Evolutionary conservation across 2,329 filamentous ascomycete species (phyloP), one percentile per base, ranked within the genome.

Genomic region (Trichoderma arundinaceum): DNA sequence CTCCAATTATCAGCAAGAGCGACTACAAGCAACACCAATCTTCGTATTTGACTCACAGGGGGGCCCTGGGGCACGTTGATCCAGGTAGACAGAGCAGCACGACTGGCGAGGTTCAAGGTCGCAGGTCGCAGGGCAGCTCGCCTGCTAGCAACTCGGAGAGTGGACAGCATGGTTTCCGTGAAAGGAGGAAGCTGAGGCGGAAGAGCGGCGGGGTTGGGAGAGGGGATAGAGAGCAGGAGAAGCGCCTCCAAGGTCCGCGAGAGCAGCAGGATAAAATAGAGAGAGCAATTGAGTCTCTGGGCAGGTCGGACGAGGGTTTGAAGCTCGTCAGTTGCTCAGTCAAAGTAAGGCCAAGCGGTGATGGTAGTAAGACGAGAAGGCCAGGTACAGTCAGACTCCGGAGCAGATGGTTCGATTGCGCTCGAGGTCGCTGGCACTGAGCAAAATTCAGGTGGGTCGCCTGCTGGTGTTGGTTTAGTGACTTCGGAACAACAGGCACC

Each of bases 1-100:
- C 68, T 28, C 32, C 52, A 60, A 69, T 70, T 70, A 74, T 72
- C 64, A 57, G 44, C n/a, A 19, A 49, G 8, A n/a, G 35, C 13
- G n/a, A 32, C 33, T 13, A n/a, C 32, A 19, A 38, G 15, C 13
- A 49, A 32, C 33, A 10, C 38, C 44, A 57, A 22, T 7, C 3
- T 41, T 9, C 53, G 19, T 41, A 49, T 59, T 62, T 48, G 69
- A 87, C 91, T 81, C 88, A 95, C 93, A 77, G 94, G 94, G 86
- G 94, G 94, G 70, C 94, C 94, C 82, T 97, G 92, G 72, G 92
- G 90, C 64, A 98, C 92, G 75, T 91, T 90, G 76, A 92, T 88
- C 94, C 94, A 98, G 72, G 91, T 92, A 68, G 93, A 97, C 39
- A 67, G 38, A 72, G 87, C 89, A 71, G 89, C 78, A 69, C 84